Base-by-base conservation (phyloP, 139 green algal genomes). In the Gonium pectorale region DNA sequence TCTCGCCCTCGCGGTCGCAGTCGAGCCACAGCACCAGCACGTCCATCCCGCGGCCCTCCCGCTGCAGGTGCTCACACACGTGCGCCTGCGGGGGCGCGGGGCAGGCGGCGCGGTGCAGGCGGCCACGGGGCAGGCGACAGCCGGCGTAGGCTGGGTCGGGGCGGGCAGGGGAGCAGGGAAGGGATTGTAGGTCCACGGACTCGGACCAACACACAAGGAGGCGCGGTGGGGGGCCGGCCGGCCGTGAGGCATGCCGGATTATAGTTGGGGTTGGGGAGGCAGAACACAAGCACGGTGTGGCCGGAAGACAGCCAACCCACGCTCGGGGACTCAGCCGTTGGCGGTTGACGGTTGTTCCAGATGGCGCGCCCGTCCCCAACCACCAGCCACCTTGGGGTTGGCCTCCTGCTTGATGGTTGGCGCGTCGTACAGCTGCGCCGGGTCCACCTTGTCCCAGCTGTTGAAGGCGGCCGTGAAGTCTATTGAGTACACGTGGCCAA, bases 1-100 rank as follows among this genome's bases (percentile, higher is more conserved):
- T 98, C 89, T 98, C 95, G 0, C 95, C 95, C 88, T 98, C 95
- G 3, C 95, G 77, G 87, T 98, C 95, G 72, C 95, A 98, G 90
- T 98, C 95, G 59, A 98, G 92, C 95, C 95, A 98, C 56, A 98
- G 90, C 74, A 97, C 91, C 37, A 98, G 81, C 59, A 88, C 86
- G 70, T 95, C 80, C 35, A 68, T 89, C 44, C 88, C 91, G 41
- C 91, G 92, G 13, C 89, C 92, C 86, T 98, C 94, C 3, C 51
- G 81, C 54, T 95, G 89, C 52, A 98, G 90, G 88, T 98, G 96
- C 51, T 91, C 87, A 72, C 89, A 94, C 79, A 98, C 92, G 63
- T 95, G 91, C 17, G 94, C 94, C 89, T 94, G 88, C 56, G 74
- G 7, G 33, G 77, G 5, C 37, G 37, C n/a, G 9, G n/a, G n/a